A percentile compares a stretch with the other conserved stretches of the same genome.
These are phyloP conservation scores for Phyllosticta capitalensis DNA, from an alignment of 2,329 filamentous ascomycete genomes.

Conservation along the genomic window DNA sequence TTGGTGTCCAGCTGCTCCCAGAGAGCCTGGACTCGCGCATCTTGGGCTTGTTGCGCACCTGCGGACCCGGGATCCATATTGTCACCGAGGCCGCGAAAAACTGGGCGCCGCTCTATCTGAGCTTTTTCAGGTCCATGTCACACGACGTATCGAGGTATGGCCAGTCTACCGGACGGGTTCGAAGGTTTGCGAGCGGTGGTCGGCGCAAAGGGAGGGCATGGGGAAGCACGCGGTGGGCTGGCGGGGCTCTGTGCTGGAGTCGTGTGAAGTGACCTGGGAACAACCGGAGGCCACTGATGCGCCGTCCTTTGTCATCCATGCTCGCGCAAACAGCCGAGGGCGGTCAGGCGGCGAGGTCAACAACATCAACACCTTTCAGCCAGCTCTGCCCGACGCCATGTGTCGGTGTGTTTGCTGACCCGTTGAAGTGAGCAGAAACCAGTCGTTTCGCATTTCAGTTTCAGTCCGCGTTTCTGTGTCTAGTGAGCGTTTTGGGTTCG, in stretches of 20 bases:
- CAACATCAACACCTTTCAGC: neutral
- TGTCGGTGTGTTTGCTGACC: neutral
- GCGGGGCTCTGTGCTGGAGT: conserved; percentile 8
- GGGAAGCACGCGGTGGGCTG: neutral
- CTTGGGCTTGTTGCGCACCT: conserved; percentile 69
- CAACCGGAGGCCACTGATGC: neutral
- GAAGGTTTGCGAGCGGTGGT: conserved; percentile 13
- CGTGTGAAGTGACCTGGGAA: neutral
- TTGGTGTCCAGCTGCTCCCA: conserved; percentile 76
- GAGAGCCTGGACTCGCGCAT: conserved; percentile 71
- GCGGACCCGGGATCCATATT: conserved; percentile 67
- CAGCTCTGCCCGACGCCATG: neutral
- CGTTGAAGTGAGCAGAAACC: neutral
- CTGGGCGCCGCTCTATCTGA: conserved; percentile 22
- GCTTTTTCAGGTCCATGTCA: conserved; percentile 29
- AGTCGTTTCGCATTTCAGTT: neutral
- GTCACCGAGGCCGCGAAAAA: conserved; percentile 4
- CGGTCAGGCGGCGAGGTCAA: conserved; percentile 16
- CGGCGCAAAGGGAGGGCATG: conserved; percentile 12
- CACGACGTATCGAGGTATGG: neutral
- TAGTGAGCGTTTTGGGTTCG: neutral
- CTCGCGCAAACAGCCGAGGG: conserved; percentile 9
- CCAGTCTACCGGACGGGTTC: neutral
- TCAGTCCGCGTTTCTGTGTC: neutral
- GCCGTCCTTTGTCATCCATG: neutral